Conservation (phyloP, 2,329 filamentous ascomycete genomes). For the Exophiala xenobiotica region DNA sequence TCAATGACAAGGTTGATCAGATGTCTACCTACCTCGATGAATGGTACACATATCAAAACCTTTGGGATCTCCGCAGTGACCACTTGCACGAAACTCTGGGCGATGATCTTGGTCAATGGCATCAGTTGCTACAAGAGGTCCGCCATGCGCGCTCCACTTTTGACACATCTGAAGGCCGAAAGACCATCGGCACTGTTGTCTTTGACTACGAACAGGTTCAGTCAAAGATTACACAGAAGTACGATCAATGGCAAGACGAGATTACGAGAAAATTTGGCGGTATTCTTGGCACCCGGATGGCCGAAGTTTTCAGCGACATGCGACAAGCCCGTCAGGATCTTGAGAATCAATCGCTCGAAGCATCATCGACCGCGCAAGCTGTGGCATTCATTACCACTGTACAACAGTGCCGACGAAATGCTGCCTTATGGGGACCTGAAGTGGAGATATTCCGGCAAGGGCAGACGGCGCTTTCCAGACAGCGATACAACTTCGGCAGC, state of each 20-base stretch:
- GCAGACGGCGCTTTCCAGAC: conserved; percentile 84
- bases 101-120: conserved; percentile 87
- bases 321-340: conserved; percentile 87
- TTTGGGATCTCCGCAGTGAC: conserved; percentile 96
- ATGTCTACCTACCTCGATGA: conserved; percentile 90
- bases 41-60: conserved; percentile 96
- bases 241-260: conserved; percentile 99
- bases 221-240: conserved; percentile 97
- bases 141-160: conserved; percentile 94
- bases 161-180: conserved; percentile 91
- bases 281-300: conserved; percentile 84
- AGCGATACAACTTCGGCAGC: conserved; percentile 87
- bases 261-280: conserved; percentile 90
- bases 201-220: conserved; percentile 99
- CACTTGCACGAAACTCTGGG: conserved; percentile 91
- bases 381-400: conserved; percentile 98
- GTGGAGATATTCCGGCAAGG: conserved; percentile 95
- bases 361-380: conserved; percentile 91
- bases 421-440: conserved; percentile 90
- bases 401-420: conserved; percentile 91
- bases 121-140: conserved; percentile 95
- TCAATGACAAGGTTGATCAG: conserved; percentile 78
- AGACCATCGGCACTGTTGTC: conserved; percentile 87
- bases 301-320: conserved; percentile 87
- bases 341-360: conserved; percentile 87